Evolutionary conservation across 306 rosid species (phyloP), one percentile per base, ranked within the genome.

Genomic region (Cucurbita argyrosperma): DNA sequence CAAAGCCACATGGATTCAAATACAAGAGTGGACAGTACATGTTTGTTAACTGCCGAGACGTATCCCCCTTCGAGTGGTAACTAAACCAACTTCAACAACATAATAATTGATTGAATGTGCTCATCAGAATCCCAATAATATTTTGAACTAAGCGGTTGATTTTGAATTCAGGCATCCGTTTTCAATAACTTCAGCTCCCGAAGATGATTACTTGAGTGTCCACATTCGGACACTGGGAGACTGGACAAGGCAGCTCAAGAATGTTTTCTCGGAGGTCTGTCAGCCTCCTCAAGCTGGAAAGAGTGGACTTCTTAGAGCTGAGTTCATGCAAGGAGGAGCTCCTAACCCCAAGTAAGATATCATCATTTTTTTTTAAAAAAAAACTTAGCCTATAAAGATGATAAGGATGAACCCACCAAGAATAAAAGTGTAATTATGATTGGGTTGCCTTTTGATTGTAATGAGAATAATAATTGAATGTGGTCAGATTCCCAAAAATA

Each of bases 11-110:
- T 64, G 88, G 86, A 2, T 84, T 86, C 80, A 82, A 77, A 56
- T 80, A 86, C 82, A 84, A 80, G 71, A 86, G 90, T 56, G 90
- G 90, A 10, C 90, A 86, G 67, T 86, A 86, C 82, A 84, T 84
- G 84, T 86, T 86, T 68, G 85, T 86, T 80, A 86, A 86, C 75
- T 86, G 90, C 55, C 54, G 82, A 16, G 86, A 85, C 0, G 86
- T 86, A 23, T 86, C 90, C 8, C 80, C 88, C 3, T 86, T 86
- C 16, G 90, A 86, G 69, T 86, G 90, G 90, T 86, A 71, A 6
- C 35, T 30, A 30, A 30, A 30, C 35, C 4, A 30, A 30, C 35
- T 30, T 30, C 3, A 30, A 30, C 3, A 30, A 30, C 35, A 30
- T 30, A 30, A 30, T 30, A 30, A 30, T 3, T 30, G 35, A 30